A percentile compares a stretch with the other conserved stretches of the same genome.
Conservation (phyloP, 78 protist genomes). For the Protostelium mycophagum region DNA sequence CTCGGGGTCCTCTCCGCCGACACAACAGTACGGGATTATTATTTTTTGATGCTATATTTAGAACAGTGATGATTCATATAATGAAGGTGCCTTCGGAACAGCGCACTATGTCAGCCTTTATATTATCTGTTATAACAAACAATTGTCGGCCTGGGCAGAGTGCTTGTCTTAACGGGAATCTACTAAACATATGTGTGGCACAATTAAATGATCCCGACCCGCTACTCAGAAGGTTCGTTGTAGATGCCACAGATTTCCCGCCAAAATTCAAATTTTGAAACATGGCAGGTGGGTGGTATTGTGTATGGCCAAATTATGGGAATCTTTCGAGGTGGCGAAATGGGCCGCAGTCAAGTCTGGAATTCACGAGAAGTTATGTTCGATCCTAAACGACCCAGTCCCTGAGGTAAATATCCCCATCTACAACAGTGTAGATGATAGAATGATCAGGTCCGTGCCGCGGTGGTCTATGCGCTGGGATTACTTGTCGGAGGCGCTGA, state of each 20-base stretch:
- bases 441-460: conserved; percentile 59
- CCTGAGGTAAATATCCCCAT: conserved; percentile 27
- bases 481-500: conserved; percentile 57
- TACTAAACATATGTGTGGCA: conserved; percentile 28
- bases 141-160: conserved; percentile 63
- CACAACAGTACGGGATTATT: neutral
- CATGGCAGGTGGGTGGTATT: conserved; percentile 54
- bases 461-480: conserved; percentile 68
- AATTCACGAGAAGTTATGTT: conserved; percentile 46
- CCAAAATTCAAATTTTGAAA: too few relatives aligned
- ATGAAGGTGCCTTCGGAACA: conserved; percentile 28
- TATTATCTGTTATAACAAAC: conserved; percentile 39
- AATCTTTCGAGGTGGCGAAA: conserved; percentile 64
- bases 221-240: conserved; percentile 34
- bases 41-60: neutral
- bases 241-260: neutral
- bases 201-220: conserved; percentile 64
- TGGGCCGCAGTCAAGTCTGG: conserved; percentile 44
- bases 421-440: neutral
- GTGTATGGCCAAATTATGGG: conserved; percentile 77
- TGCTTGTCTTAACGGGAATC: conserved; percentile 65
- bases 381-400: conserved; percentile 43
- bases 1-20: conserved; percentile 45
- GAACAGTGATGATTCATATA: neutral
- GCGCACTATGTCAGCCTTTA: conserved; percentile 54